Percentiles rank a stretch among this genome's conserved stretches.
Conservation (phyloP, 306 rosid species). For the Sphenostylis stenocarpa region DNA sequence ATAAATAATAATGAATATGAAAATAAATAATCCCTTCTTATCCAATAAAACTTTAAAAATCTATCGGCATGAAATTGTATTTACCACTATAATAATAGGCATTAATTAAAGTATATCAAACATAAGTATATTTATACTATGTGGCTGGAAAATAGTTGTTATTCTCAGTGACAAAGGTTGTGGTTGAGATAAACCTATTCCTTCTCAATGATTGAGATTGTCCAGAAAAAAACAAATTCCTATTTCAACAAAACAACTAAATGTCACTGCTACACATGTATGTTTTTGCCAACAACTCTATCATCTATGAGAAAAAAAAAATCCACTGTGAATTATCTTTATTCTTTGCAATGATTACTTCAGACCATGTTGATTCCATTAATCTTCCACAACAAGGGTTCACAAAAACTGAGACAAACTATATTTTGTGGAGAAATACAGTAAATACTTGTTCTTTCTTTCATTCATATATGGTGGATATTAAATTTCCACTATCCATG, state of each 20-base stretch:
- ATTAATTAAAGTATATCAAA: too few relatives aligned
- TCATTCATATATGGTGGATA: too few relatives aligned
- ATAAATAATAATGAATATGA: too few relatives aligned
- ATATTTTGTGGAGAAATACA: too few relatives aligned
- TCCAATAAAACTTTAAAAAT: too few relatives aligned
- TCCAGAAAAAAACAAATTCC: not conserved
- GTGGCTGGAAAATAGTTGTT: not conserved
- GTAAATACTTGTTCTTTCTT: too few relatives aligned
- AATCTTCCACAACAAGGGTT: not conserved
- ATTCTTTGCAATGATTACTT: not conserved
- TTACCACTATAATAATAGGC: too few relatives aligned
- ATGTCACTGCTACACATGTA: not conserved
- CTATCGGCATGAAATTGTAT: too few relatives aligned
- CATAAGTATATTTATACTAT: too few relatives aligned
- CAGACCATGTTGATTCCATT: not conserved
- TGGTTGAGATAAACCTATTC: not conserved
- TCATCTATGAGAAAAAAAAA: not conserved
- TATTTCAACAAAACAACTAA: not conserved
- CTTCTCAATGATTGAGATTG: not conserved
- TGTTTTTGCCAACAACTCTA: not conserved
- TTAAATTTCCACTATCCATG: too few relatives aligned
- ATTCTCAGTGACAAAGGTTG: not conserved
- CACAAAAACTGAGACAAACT: too few relatives aligned
- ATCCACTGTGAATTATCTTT: not conserved
- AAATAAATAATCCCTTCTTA: too few relatives aligned